phyloP scores from a whole-genome alignment of 345 rosid species.

The Pseudoturritis turrita region DNA sequence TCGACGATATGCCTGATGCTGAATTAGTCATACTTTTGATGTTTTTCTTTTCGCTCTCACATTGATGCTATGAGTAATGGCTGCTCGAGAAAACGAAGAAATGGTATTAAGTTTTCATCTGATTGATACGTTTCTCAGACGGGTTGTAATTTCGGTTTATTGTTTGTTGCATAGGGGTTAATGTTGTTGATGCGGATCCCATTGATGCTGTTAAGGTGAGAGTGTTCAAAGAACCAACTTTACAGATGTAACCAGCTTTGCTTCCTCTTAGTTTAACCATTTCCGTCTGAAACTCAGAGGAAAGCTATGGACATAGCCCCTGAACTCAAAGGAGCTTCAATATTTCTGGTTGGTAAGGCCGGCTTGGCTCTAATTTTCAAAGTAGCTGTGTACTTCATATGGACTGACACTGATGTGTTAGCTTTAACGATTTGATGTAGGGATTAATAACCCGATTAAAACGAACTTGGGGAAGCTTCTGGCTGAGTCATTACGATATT shows the following conservation, averaged over 20 bases:
- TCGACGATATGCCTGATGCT: conserved; percentile 18
- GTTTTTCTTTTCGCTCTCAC: neutral
- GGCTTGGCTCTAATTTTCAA: neutral
- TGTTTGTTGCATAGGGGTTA: conserved; percentile 14
- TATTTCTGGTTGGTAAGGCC: conserved; percentile 74
- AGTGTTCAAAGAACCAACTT: neutral
- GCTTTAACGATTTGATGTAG: conserved; percentile 30
- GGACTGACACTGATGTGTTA: conserved; percentile 12
- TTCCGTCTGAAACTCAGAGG: conserved; percentile 44
- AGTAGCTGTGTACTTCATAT: neutral
- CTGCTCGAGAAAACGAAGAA: neutral
- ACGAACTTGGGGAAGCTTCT: conserved; percentile 53
- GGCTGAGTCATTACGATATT: conserved; percentile 63
- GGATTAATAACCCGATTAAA: conserved; percentile 63
- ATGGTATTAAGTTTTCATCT: neutral
- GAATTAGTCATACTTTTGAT: neutral
- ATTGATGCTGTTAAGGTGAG: conserved; percentile 43
- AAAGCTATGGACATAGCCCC: conserved; percentile 59
- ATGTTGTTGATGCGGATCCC: conserved; percentile 32
- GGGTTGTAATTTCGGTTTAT: neutral
- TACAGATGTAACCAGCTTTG: neutral
- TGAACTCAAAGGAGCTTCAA: conserved; percentile 70
- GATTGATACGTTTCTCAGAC: neutral
- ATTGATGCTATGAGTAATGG: neutral
- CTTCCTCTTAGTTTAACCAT: conserved; percentile 21